phyloP scores from a whole-genome alignment of 331 rosid genomes.

The Stylosanthes scabra region DNA sequence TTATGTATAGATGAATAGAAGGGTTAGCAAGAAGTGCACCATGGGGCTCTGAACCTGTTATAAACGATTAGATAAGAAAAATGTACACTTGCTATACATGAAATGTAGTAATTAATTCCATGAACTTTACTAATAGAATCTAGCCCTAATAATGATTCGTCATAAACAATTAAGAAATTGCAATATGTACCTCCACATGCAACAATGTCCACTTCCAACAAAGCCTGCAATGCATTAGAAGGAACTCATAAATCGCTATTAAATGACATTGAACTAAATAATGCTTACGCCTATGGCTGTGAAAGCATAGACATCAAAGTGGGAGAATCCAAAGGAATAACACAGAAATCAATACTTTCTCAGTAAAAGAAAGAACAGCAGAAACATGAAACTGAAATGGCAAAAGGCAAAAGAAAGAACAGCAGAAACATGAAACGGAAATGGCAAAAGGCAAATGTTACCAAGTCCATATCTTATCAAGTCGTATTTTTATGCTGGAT shows the following conservation, averaged over 20 bases:
- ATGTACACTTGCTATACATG: neutral
- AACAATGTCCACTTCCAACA: slow-evolving; percentile 78
- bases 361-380: slow-evolving; percentile 12
- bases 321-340: neutral
- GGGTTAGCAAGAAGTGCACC: slow-evolving; percentile 68
- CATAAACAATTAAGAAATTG: slow-evolving; percentile 16
- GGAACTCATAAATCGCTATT: neutral
- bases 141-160: neutral
- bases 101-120: slow-evolving; percentile 18
- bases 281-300: too few relatives aligned
- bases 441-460: too few relatives aligned
- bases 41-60: slow-evolving; percentile 89
- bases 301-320: too few relatives aligned
- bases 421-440: too few relatives aligned
- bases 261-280: too few relatives aligned
- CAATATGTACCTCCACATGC: slow-evolving; percentile 84
- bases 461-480: too few relatives aligned
- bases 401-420: too few relatives aligned
- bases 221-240: slow-evolving; percentile 53
- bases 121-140: slow-evolving; percentile 8
- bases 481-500: too few relatives aligned
- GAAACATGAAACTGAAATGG: slow-evolving; percentile 2
- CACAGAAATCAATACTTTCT: neutral
- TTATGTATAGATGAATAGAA: slow-evolving; percentile 72
- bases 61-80: slow-evolving; percentile 24